These are phyloP conservation scores for Cutaneotrichosporon sp. DNA, from an alignment of 1,284 basidiomycete genomes.

Conservation along the genomic window DNA sequence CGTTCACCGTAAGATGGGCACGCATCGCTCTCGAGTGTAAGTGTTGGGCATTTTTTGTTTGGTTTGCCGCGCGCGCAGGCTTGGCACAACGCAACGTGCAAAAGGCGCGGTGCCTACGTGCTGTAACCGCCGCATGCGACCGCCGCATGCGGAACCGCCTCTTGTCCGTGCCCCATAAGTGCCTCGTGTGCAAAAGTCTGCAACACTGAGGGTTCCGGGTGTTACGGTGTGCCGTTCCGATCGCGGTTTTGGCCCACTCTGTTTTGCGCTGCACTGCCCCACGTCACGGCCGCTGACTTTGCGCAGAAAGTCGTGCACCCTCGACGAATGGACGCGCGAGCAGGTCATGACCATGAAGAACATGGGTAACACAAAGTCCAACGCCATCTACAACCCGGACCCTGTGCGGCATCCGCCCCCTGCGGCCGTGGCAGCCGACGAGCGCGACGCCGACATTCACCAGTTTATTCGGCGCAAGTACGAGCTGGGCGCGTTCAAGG, in stretches of 20 bases:
- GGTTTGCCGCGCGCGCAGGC: too few species aligned
- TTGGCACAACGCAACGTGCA: too few species aligned
- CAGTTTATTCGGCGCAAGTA: conserved; percentile 46
- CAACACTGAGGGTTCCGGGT: too few species aligned
- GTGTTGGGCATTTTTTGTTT: conserved; percentile 12
- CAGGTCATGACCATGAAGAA: conserved; percentile 34
- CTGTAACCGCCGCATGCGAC: too few species aligned
- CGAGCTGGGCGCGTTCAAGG: conserved; percentile 42
- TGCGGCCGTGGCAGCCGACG: conserved; percentile 28
- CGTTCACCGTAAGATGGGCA: conserved; percentile 46
- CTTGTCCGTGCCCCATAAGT: too few species aligned
- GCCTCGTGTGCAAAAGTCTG: too few species aligned
- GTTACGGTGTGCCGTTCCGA: background rate
- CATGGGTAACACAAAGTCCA: conserved; percentile 41
- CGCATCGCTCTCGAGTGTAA: conserved; percentile 46
- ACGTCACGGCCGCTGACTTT: background rate
- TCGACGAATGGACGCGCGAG: conserved; percentile 47
- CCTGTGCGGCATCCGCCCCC: conserved; percentile 40
- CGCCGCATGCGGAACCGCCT: too few species aligned
- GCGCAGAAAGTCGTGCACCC: conserved; percentile 42
- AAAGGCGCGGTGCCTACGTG: too few species aligned
- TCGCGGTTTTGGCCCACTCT: background rate
- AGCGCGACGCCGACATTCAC: conserved; percentile 45
- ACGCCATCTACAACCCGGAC: conserved; percentile 44
- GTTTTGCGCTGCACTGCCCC: background rate